Evolutionary conservation across 352 stramenopile genomes (phyloP).

Genomic region (Peronospora belbahrii): DNA sequence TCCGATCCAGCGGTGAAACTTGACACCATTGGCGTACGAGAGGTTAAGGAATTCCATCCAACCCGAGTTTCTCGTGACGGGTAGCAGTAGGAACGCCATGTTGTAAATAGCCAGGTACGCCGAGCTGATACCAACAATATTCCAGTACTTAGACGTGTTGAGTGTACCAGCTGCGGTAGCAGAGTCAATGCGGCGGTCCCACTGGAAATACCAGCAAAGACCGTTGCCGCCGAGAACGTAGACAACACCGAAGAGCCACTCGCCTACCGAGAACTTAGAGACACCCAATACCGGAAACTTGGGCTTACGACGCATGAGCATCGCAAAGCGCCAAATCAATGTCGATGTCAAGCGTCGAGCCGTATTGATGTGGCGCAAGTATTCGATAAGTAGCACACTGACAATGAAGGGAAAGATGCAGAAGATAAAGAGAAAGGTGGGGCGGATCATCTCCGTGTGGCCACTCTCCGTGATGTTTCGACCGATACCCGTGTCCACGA

Average conservation of each 20-base stretch:
- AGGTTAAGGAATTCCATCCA: conserved; percentile 70
- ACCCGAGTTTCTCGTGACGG: conserved; percentile 45
- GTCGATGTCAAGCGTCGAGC: conserved; percentile 30
- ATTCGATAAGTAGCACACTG: conserved; percentile 45
- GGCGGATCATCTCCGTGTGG: conserved; percentile 59
- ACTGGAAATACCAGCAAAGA: conserved; percentile 54
- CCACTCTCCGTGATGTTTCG: conserved; percentile 47
- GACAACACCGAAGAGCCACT: conserved; percentile 50
- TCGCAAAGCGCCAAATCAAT: conserved; percentile 31
- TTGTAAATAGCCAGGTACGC: conserved; percentile 63
- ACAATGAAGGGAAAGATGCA: conserved; percentile 54
- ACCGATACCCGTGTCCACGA: conserved; percentile 40
- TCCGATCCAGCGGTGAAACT: conserved; percentile 58
- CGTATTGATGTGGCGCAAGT: conserved; percentile 36
- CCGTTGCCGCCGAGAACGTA: conserved; percentile 53
- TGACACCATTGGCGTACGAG: conserved; percentile 49
- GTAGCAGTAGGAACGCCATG: conserved; percentile 59
- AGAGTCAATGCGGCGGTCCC: conserved; percentile 34
- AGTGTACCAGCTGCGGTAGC: conserved; percentile 26
- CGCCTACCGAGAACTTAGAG: conserved; percentile 39
- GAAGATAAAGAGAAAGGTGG: conserved; percentile 63
- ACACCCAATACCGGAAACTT: conserved; percentile 32
- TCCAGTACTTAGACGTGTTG: conserved; percentile 45
- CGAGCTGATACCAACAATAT: conserved; percentile 42
- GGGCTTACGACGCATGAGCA: conserved; percentile 46